Base-by-base conservation (phyloP, 148 eudicot species). In the Fallopia convolvulus region DNA sequence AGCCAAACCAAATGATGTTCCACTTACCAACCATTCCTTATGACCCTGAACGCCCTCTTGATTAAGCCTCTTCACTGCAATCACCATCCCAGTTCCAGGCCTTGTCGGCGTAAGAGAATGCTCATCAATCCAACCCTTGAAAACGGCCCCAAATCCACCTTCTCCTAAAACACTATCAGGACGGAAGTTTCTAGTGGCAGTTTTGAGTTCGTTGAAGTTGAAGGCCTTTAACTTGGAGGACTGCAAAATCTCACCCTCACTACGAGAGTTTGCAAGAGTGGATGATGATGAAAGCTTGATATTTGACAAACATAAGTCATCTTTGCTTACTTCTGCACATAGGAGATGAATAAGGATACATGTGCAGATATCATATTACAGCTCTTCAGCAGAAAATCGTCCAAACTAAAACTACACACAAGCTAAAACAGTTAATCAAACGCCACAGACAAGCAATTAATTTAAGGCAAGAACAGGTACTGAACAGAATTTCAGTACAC, bases 11-110 rank as follows among this genome's bases (percentile, higher is more conserved):
- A 33, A 70, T 1, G 8, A 70, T 33, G 14, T 70, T 70, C 10
- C 46, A 70, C 74, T 70, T 36, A 41, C 47, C 47, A 70, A 41
- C 42, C 47, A 70, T 70, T 70, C 44, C 23, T 33, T 36, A 36
- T 70, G 74, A 33, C 47, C 47, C 44, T 70, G 47, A 18, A 70
- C 74, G 11, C 47, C 74, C 36, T 86, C 87, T 80, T 84, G 89
- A 72, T 86, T 88, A 52, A 86, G 85, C 81, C 80, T 88, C 82
- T 88, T 88, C 77, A 88, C 89, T 68, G 91, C 91, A 58, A 84
- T 85, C 60, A 84, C 89, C 77, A 86, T 75, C 21, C 91, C 87
- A 23, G 81, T 81, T 53, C 89, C 89, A 11, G 87, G 87, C 83
- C 78, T 86, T 49, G 91, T 81, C 48, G 85, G 74, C 36, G 74